Base-by-base conservation (phyloP, 2,329 filamentous ascomycete species). In the Aspergillus sp. region DNA sequence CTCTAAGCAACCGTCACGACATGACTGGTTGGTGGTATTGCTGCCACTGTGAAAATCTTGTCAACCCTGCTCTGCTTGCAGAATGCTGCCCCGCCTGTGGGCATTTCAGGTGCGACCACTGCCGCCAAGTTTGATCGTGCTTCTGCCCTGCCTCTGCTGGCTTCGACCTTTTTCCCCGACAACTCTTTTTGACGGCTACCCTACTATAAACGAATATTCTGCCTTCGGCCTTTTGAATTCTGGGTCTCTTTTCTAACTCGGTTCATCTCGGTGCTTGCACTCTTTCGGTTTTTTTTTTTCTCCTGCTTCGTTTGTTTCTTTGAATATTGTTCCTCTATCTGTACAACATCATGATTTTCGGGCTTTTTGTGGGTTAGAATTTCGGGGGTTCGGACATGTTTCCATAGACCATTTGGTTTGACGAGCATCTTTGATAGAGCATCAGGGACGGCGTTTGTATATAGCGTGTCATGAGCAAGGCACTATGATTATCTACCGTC, bases 11-110 rank as follows among this genome's bases (percentile, higher is more conserved):
- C 34, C 49, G 28, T 31, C 61, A 31, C 17, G 45, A 60, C 9
- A 65, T 59, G 62, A 19, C 28, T 6, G 57, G 60, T 11, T 69
- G 67, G 64, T 72, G 71, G 72, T 34, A 13, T 0, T 75, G 73
- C 65, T 72, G 68, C 47, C 0, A 7, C 1, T 75, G 71, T 47
- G 1, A 19, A 0, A 51, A 52, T 4, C 15, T 61, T 22, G 66
- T 64, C 59, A 72, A 71, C 19, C 69, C 71, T 1, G 60, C 13
- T 7, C 55, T 73, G 25, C 58, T 55, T 7, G 41, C 52, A 0
- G 66, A 61, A 1, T 46, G 41, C 6, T 71, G 69, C 59, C 68
- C 63, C 23, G 53, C 63, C 38, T 75, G 69, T 52, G 31, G 13
- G 4, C 68, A 73, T 47, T n/a, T 1, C 1, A 17, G 11, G 47